Evolutionary conservation across 2,329 filamentous ascomycete genomes (phyloP), one percentile per base, ranked within the genome.

Genomic region (Colletotrichum sp.): DNA sequence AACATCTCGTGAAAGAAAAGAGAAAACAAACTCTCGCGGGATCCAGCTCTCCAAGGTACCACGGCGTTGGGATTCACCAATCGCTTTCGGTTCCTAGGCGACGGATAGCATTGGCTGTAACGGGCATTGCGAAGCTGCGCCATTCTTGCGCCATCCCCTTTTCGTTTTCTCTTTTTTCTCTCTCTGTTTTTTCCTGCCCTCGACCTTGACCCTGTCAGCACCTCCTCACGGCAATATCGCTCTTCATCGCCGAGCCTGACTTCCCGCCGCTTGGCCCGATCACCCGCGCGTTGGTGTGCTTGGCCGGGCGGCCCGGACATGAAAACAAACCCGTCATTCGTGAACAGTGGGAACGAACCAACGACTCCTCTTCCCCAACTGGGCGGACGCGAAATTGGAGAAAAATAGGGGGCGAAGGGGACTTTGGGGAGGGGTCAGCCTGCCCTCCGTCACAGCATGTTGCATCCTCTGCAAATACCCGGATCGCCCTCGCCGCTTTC

Each of bases 31-130:
- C 52, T 59, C 49, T 60, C 49, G 13, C 32, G 18, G 18, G 52
- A 32, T 28, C 67, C 72, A 75, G 69, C 69, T 75, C 62, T 67
- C 15, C 72, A 75, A 24, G 72, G 72, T 75, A 72, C 69, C 69
- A 39, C 57, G 36, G 36, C 62, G 18, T 72, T 67, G 52, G 34
- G 8, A 21, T 2, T 39, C 16, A 44, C 72, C 69, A 75, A 75
- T 75, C 69, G 32, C 62, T 59, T 24, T 62, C 69, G 21, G 21
- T 52, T 32, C 30, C 69, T 39, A 30, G 32, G 52, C 32, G 24
- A 21, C 34, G n/a, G 30, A 69, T 44, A 60, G 66, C 52, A 60
- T 32, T 59, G 55, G 52, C 24, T 49, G 68, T 36, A 65, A 65
- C 21, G 49, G 52, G 60, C 49, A 39, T 36, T 32, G 21, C 18